Percentiles rank a stretch among this genome's conserved stretches.
Conservation (phyloP, 225 moss, liverwort and hornwort genomes). For the Antitrichia curtipendula region DNA sequence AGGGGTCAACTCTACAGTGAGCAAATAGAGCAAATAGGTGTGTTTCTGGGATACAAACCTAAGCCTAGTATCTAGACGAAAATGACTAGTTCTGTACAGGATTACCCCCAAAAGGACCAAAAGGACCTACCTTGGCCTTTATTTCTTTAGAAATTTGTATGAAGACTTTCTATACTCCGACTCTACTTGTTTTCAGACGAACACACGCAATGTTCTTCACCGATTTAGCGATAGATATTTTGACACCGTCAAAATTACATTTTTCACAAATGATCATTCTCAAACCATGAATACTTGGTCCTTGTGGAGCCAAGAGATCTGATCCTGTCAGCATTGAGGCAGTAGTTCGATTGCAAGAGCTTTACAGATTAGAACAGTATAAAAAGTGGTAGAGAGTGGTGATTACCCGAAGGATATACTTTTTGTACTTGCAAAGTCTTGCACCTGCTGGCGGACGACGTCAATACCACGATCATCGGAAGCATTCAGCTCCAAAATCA, state of each 20-base stretch:
- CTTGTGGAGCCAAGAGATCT: neutral
- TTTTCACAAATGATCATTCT: neutral
- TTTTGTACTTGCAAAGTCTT: slow-evolving; percentile 98
- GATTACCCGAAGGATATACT: slow-evolving; percentile 88
- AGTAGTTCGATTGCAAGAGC: neutral
- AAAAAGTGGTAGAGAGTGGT: neutral
- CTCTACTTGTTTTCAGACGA: neutral
- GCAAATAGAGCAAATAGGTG: neutral
- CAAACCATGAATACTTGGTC: neutral
- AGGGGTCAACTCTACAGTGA: neutral
- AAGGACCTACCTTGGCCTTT: neutral
- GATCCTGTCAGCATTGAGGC: neutral
- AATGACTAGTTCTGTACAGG: neutral
- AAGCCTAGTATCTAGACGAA: neutral
- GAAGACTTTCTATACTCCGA: neutral
- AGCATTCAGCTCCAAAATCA: slow-evolving; percentile 97
- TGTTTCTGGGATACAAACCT: neutral
- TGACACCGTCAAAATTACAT: no score
- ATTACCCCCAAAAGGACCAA: neutral
- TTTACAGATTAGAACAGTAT: neutral
- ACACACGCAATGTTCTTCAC: neutral
- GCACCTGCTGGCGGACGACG: slow-evolving; percentile 92
- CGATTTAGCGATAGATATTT: neutral
- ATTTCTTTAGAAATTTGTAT: neutral
- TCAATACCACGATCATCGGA: slow-evolving; percentile 99